Conservation (phyloP, 306 rosid species). For the Abrus pulchellus region DNA sequence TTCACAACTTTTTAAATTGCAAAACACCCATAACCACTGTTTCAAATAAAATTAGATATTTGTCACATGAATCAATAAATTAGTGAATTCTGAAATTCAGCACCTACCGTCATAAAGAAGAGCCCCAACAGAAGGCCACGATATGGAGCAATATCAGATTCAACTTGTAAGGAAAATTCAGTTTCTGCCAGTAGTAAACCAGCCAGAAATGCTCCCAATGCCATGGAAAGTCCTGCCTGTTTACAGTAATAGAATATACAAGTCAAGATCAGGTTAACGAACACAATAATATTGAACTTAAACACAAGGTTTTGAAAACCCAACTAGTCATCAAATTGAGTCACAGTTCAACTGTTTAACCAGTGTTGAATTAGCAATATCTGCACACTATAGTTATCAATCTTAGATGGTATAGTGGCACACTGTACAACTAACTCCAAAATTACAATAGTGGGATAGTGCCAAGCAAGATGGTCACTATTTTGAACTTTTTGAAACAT, state of each 20-base stretch:
- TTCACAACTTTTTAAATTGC: slow-evolving; percentile 11
- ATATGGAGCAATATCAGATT: slow-evolving; percentile 99
- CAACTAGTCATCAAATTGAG: neutral
- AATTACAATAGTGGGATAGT: neutral
- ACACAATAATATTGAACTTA: slow-evolving; percentile 8
- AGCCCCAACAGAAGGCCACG: slow-evolving; percentile 99
- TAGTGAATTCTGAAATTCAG: slow-evolving; percentile 41
- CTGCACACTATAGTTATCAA: neutral
- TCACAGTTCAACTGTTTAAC: slow-evolving; percentile 7
- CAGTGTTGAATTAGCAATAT: neutral
- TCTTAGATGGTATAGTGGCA: neutral
- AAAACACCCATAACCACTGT: neutral
- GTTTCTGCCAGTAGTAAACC: slow-evolving; percentile 98
- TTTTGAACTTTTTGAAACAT: neutral
- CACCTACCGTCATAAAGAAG: slow-evolving; percentile 97
- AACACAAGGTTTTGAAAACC: slow-evolving; percentile 10
- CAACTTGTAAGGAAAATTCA: slow-evolving; percentile 96
- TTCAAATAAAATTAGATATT: slow-evolving; percentile 3
- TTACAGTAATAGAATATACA: slow-evolving; percentile 30
- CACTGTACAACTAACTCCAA: neutral
- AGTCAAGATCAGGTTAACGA: slow-evolving; percentile 35
- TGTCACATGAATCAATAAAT: slow-evolving; percentile 31
- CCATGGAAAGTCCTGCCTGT: slow-evolving; percentile 99
- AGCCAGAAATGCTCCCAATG: slow-evolving; percentile 98
- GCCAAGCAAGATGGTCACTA: neutral